Evolutionary conservation across 257 asterid species (phyloP).

Genomic region (Nemophila menziesii): DNA sequence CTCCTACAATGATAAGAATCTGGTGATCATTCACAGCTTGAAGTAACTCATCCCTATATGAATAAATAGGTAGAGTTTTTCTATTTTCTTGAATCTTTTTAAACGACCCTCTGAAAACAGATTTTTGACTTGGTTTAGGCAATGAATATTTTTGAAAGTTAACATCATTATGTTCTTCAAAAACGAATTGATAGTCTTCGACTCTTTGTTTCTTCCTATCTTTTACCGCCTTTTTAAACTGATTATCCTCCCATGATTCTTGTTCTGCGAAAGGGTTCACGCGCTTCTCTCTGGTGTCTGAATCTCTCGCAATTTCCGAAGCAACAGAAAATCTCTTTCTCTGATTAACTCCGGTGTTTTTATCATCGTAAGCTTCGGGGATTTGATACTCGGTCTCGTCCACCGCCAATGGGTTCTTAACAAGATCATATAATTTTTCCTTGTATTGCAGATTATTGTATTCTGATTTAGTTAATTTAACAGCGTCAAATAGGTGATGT

Average conservation of each 20-base stretch:
- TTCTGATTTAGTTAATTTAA: constrained; percentile 66
- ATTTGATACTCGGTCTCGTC: constrained; percentile 69
- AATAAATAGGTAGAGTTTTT: constrained; percentile 69
- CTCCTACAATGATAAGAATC: constrained; percentile 92
- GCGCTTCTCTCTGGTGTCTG: constrained; percentile 64
- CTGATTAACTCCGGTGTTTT: constrained; percentile 38
- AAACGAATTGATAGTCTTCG: constrained; percentile 68
- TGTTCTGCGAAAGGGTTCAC: too few relatives aligned
- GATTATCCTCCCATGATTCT: constrained; percentile 99
- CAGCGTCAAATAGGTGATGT: constrained; percentile 66
- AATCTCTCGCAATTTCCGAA: constrained; percentile 49
- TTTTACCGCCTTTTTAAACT: constrained; percentile 79
- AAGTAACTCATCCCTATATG: constrained; percentile 64
- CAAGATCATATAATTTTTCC: constrained; percentile 62
- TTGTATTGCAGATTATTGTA: constrained; percentile 59
- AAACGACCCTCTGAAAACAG: constrained; percentile 59
- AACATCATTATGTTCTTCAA: constrained; percentile 88
- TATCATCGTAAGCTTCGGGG: constrained; percentile 50
- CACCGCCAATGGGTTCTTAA: constrained; percentile 65
- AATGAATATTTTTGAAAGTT: constrained; percentile 51
- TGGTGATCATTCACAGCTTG: constrained; percentile 64
- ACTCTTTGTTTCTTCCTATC: constrained; percentile 39
- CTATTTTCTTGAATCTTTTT: constrained; percentile 81
- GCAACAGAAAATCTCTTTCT: constrained; percentile 43
- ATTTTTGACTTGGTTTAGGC: constrained; percentile 27